Evolutionary conservation across 1,139 yeast species (phyloP), one percentile per base, ranked within the genome.

Genomic region (Oligophagozyma castellii): DNA sequence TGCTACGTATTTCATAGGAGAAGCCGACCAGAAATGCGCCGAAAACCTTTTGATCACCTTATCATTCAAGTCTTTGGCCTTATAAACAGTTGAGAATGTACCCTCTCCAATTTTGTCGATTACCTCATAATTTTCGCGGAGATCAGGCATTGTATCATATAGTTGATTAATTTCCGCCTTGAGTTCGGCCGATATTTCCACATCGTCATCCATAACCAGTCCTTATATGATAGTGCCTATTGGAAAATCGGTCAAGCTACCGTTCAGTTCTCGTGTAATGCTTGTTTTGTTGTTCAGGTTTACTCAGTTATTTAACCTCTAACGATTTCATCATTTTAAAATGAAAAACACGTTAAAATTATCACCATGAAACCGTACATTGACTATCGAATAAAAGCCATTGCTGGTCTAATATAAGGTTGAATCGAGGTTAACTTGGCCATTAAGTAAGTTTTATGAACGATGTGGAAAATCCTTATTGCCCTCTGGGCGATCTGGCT

Each of bases 101-200:
- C 96, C 95, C 51, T 86, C 95, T 8, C 98, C 99, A 39, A 86
- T 80, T 49, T 86, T 80, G 43, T 81, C 92, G 20, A 80, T 56
- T 14, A 89, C 58, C 23, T 73, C 61, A 46, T 78, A 86, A 28
- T 70, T 66, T 16, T 61, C 57, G 1, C 70, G 57, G 26, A 86
- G 59, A 1, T 66, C 66, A 3, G 75, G 75, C 46, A 86, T 83
- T 20, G 75, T 63, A 25, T 59, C 63, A 37, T 70, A 73, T 19
- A 86, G 62, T 33, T 63, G 61, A 27, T 61, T 62, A 65, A 83
- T 73, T 48, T 84, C 95, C 35, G 70, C 73, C 26, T 67, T 58
- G 2, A 75, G 68, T 33, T 68, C 74, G 4, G 38, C 34, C 14
- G 59, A 58, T 3, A 53, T 38, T 23, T 47, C 54, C 10, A n/a